A percentile compares a stretch with the other conserved stretches of the same genome.
These are phyloP conservation scores for Clonostachys rhizophaga DNA, from an alignment of 2,329 filamentous ascomycete genomes.

Conservation along the genomic window DNA sequence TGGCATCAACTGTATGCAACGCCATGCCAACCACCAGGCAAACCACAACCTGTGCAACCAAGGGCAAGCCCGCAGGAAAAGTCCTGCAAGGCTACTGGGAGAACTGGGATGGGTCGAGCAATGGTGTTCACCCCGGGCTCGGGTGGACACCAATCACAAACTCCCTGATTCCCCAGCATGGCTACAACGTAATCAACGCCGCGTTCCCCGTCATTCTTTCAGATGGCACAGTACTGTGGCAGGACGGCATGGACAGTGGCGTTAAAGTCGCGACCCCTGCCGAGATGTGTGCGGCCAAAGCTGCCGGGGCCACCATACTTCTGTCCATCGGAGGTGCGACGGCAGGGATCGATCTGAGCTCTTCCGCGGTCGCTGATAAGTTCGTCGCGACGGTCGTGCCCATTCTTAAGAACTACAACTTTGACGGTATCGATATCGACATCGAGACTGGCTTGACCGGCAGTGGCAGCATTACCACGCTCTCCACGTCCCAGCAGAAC, in stretches of 20 bases:
- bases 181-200: constrained; percentile 26
- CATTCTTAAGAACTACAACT: constrained; percentile 25
- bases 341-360: constrained; percentile 22
- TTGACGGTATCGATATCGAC: constrained; percentile 28
- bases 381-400: constrained; percentile 25
- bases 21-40: constrained; percentile 3
- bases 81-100: constrained; percentile 28
- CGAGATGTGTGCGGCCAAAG: constrained; percentile 25
- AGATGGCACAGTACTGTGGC: constrained; percentile 23
- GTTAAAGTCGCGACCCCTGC: constrained; percentile 20
- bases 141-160: constrained; percentile 24
- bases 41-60: constrained; percentile 18
- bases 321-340: constrained; percentile 26
- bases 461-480: constrained; percentile 18
- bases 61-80: constrained; percentile 22
- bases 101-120: constrained; percentile 25
- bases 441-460: constrained; percentile 22
- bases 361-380: constrained; percentile 20
- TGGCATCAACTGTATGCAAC: background rate
- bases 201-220: constrained; percentile 25
- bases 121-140: constrained; percentile 22
- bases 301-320: constrained; percentile 22
- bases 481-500: constrained; percentile 24
- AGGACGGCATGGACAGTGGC: constrained; percentile 21
- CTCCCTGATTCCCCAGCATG: constrained; percentile 16